Evolutionary conservation across 306 rosid species (phyloP).

Genomic region (Castanopsis chinensis): DNA sequence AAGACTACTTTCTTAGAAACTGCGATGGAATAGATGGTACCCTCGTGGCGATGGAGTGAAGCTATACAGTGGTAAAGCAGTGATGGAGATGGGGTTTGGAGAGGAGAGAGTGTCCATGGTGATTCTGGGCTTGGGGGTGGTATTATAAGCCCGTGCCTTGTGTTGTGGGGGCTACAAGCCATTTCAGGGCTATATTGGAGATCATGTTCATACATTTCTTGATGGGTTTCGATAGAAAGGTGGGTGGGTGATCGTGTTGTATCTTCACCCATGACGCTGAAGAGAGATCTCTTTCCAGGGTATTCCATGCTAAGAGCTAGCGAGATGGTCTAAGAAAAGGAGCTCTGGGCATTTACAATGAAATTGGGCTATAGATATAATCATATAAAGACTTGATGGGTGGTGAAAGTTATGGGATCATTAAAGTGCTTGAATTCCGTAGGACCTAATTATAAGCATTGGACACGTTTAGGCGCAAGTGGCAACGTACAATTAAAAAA

Average conservation of each 20-base stretch:
- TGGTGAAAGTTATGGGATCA: slow-evolving; percentile 20
- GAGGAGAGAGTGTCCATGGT: slow-evolving; percentile 81
- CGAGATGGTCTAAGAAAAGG: not conserved
- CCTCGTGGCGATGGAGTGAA: slow-evolving; percentile 65
- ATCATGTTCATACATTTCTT: slow-evolving; percentile 41
- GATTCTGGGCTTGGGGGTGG: slow-evolving; percentile 57
- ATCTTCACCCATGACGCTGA: slow-evolving; percentile 27
- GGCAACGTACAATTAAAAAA: too few relatives aligned
- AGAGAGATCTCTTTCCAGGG: slow-evolving; percentile 30
- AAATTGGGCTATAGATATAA: not conserved
- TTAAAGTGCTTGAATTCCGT: not conserved
- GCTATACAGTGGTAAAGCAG: slow-evolving; percentile 71
- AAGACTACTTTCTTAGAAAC: slow-evolving; percentile 55
- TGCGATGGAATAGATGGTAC: slow-evolving; percentile 58
- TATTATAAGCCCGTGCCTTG: slow-evolving; percentile 7
- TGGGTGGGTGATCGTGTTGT: slow-evolving; percentile 28
- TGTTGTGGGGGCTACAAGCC: slow-evolving; percentile 26
- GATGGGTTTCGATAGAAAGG: slow-evolving; percentile 27
- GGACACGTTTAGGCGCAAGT: too few relatives aligned
- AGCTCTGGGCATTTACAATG: not conserved
- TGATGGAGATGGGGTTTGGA: slow-evolving; percentile 53
- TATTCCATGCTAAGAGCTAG: slow-evolving; percentile 36
- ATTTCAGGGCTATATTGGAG: slow-evolving; percentile 34
- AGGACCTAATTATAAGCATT: too few relatives aligned
- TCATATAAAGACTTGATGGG: not conserved